Evolutionary conservation across 2,329 filamentous ascomycete genomes (phyloP).

Genomic region (Colletotrichum zoysiae): DNA sequence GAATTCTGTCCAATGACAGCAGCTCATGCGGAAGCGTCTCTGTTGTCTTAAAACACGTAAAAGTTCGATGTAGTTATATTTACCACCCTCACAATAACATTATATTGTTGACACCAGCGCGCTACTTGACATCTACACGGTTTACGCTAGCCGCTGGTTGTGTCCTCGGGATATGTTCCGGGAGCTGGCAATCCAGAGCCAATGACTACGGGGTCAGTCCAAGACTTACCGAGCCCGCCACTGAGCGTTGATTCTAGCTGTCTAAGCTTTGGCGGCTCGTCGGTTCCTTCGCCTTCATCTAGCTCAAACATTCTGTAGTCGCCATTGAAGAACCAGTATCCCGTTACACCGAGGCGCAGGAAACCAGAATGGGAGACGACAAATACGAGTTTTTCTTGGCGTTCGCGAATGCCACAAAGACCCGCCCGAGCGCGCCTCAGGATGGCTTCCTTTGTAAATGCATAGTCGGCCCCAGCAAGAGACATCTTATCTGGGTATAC

Average conservation of each 20-base stretch:
- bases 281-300: slow-evolving; percentile 44
- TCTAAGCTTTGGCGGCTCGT: slow-evolving; percentile 50
- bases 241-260: slow-evolving; percentile 59
- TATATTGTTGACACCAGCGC: neutral
- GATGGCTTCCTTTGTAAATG: slow-evolving; percentile 65
- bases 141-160: neutral
- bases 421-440: slow-evolving; percentile 66
- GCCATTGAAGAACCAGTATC: slow-evolving; percentile 69
- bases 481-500: slow-evolving; percentile 74
- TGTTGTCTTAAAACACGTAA: neutral
- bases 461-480: slow-evolving; percentile 60
- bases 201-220: slow-evolving; percentile 52
- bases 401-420: slow-evolving; percentile 62
- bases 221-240: slow-evolving; percentile 54
- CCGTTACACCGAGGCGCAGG: slow-evolving; percentile 67
- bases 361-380: slow-evolving; percentile 77
- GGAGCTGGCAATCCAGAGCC: slow-evolving; percentile 54
- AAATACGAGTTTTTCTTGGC: slow-evolving; percentile 72
- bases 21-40: neutral
- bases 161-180: neutral
- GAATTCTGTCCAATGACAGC: neutral
- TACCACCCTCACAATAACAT: neutral
- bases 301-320: slow-evolving; percentile 76
- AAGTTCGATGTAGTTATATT: neutral
- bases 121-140: no score